phyloP scores from a whole-genome alignment of 2,329 filamentous ascomycete species.

The Epichloe sibirici region DNA sequence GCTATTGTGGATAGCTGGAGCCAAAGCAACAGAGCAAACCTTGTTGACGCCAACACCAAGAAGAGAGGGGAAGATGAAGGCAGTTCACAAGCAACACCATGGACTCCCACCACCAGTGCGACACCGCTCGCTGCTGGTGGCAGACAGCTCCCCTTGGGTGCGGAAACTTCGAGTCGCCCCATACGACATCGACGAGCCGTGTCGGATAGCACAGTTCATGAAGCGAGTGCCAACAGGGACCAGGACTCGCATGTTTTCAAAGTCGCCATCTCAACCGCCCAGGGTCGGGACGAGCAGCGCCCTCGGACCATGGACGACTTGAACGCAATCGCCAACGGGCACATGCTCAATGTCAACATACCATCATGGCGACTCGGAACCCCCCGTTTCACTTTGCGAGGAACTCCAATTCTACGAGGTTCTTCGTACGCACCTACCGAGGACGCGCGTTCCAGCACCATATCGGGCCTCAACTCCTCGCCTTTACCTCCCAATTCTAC shows the following conservation, averaged over 20 bases:
- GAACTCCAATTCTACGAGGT: slow-evolving; percentile 65
- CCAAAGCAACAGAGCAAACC: slow-evolving; percentile 21
- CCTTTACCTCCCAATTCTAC: slow-evolving; percentile 16
- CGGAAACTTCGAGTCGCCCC: slow-evolving; percentile 11
- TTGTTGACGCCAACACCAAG: slow-evolving; percentile 9
- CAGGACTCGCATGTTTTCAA: slow-evolving; percentile 59
- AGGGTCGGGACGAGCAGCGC: slow-evolving; percentile 34
- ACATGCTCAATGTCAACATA: slow-evolving; percentile 61
- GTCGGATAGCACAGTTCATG: slow-evolving; percentile 68
- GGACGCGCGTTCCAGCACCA: slow-evolving; percentile 51
- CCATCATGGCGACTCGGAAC: slow-evolving; percentile 76
- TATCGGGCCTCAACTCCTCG: slow-evolving; percentile 33
- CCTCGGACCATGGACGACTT: slow-evolving; percentile 52
- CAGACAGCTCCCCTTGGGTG: slow-evolving; percentile 21
- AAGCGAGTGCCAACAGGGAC: slow-evolving; percentile 39
- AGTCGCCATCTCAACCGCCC: slow-evolving; percentile 65
- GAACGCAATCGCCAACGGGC: slow-evolving; percentile 27
- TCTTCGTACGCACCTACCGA: slow-evolving; percentile 73
- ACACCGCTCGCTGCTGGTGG: slow-evolving; percentile 24
- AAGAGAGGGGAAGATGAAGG: neutral
- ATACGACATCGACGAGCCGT: slow-evolving; percentile 47
- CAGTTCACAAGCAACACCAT: slow-evolving; percentile 12
- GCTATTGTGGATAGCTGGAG: slow-evolving; percentile 35
- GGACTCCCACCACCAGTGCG: slow-evolving; percentile 29
- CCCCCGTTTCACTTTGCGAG: slow-evolving; percentile 60